A percentile compares a stretch with the other conserved stretches of the same genome.
Evolutionary conservation across 371 early-diverging fungal species (phyloP).

Genomic region (Mucor sp.): DNA sequence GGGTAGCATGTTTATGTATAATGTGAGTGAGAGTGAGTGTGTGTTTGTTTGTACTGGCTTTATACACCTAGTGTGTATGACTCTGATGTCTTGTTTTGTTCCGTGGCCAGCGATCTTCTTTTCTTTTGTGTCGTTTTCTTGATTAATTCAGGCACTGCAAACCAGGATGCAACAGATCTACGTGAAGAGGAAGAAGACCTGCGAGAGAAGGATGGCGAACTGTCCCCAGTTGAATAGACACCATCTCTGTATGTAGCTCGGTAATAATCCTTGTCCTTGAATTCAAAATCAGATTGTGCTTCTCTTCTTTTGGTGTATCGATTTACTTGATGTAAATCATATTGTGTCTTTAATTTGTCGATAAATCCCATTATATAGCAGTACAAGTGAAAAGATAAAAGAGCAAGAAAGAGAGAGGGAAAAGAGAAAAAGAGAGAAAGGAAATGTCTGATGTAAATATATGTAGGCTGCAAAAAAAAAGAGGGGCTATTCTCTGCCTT

Average conservation of each 20-base stretch:
- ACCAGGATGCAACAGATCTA: not conserved
- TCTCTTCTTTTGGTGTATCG: slow-evolving; percentile 28
- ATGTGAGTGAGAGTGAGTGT: not conserved
- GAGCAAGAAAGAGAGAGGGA: not conserved
- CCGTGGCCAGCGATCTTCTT: slow-evolving; percentile 14
- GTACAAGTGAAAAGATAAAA: not conserved
- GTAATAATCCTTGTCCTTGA: slow-evolving; percentile 21
- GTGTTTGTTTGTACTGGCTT: not conserved
- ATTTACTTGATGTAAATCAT: slow-evolving; percentile 26
- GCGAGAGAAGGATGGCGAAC: not conserved
- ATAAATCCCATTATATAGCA: slow-evolving; percentile 18
- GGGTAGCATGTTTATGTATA: not conserved
- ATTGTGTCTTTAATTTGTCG: slow-evolving; percentile 24
- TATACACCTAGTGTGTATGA: slow-evolving; percentile 12
- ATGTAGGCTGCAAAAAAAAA: not conserved
- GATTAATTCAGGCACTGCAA: slow-evolving; percentile 3
- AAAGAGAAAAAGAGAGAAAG: not conserved
- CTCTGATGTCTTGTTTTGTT: slow-evolving; percentile 22
- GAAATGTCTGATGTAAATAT: slow-evolving; percentile 2
- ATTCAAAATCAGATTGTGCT: slow-evolving; percentile 20
- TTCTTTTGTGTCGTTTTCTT: slow-evolving; percentile 7
- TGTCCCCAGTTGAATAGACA: slow-evolving; percentile 3
- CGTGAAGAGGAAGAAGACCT: slow-evolving; percentile 4
- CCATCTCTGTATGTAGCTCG: slow-evolving; percentile 15
- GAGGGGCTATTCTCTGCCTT: not conserved